phyloP scores from a whole-genome alignment of 2,329 filamentous ascomycete genomes.

The Diaporthe ilicicola region DNA sequence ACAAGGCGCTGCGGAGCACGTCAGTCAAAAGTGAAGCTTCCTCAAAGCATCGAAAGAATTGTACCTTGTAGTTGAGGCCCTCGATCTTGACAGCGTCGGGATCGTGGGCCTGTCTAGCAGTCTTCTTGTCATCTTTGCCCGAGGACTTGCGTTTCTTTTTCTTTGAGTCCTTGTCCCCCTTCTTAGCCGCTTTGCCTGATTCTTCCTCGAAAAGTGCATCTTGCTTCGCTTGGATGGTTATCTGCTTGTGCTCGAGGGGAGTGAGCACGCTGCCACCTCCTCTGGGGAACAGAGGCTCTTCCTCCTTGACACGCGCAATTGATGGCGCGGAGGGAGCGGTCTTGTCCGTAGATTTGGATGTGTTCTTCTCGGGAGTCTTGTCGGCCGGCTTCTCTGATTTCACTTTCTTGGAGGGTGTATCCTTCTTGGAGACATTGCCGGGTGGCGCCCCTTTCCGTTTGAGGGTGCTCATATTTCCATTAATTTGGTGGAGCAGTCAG shows the following conservation, averaged over 20 bases:
- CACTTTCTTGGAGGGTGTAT: conserved; percentile 58
- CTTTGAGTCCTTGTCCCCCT: conserved; percentile 53
- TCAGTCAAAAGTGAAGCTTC: not conserved
- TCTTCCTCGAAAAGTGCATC: conserved; percentile 92
- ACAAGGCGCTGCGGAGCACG: conserved; percentile 71
- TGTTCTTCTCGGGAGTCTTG: conserved; percentile 44
- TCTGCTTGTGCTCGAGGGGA: conserved; percentile 94
- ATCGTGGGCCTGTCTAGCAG: conserved; percentile 51
- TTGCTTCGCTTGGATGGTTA: conserved; percentile 89
- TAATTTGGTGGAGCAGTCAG: not conserved
- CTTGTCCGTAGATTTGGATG: conserved; percentile 37
- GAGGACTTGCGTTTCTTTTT: conserved; percentile 65
- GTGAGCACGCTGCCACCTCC: conserved; percentile 91
- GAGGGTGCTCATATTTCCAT: conserved; percentile 60
- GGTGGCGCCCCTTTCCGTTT: conserved; percentile 67
- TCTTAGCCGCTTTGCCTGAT: conserved; percentile 60
- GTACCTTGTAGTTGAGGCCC: conserved; percentile 86
- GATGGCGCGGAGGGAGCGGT: conserved; percentile 20
- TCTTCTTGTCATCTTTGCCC: conserved; percentile 58
- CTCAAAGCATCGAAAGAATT: conserved; percentile 42
- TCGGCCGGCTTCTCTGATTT: conserved; percentile 46
- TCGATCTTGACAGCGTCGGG: conserved; percentile 77
- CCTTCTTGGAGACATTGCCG: conserved; percentile 58
- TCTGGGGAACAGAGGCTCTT: conserved; percentile 90
- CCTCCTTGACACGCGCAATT: conserved; percentile 69